Base-by-base conservation (phyloP, 2,329 filamentous ascomycete species). In the Cladorrhinum sp. region DNA sequence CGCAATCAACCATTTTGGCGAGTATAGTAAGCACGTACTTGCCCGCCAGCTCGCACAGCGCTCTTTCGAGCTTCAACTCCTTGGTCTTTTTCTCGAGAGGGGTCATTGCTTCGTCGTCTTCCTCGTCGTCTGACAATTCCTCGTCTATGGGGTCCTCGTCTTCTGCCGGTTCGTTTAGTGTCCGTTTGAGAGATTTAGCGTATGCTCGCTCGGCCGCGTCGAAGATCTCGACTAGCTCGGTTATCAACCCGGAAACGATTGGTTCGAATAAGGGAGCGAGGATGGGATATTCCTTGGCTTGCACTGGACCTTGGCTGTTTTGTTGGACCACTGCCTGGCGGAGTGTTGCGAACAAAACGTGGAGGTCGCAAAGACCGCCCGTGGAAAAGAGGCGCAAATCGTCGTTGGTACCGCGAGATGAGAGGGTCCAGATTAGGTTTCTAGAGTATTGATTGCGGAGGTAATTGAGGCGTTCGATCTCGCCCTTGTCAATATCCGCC, bases 11-110 rank as follows among this genome's bases (percentile, higher is more conserved):
- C 45, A 92, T 85, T 57, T 86, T 86, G 20, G 87, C 91, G 9
- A 90, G 79, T 22, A 96, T 86, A 12, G 88, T 89, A 48, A 96
- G 83, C 38, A 97, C 90, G 49, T 96, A 85, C 72, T 95, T 96
- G 64, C 87, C 89, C 0, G 93, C 88, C 24, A 97, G 80, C 68
- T 93, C 89, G 74, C 93, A 98, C 0, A 98, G 82, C 20, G 87
- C 85, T 71, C 93, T 89, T 74, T 98, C 95, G 0, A 92, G 87
- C 61, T 93, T 81, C 32, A 97, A 81, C 59, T 87, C 85, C 41
- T 83, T 82, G 52, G 87, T 82, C 66, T 85, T 79, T 60, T 85
- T 82, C 69, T 90, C 79, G 68, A 82, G 79, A 57, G 81, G 79
- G 27, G 84, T 79, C 48, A 84, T 71, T 20, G 78, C 78, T 62